A percentile compares a stretch with the other conserved stretches of the same genome.
phyloP scores from a whole-genome alignment of 139 green algal species.

The Limnomonas spitsbergensis region DNA sequence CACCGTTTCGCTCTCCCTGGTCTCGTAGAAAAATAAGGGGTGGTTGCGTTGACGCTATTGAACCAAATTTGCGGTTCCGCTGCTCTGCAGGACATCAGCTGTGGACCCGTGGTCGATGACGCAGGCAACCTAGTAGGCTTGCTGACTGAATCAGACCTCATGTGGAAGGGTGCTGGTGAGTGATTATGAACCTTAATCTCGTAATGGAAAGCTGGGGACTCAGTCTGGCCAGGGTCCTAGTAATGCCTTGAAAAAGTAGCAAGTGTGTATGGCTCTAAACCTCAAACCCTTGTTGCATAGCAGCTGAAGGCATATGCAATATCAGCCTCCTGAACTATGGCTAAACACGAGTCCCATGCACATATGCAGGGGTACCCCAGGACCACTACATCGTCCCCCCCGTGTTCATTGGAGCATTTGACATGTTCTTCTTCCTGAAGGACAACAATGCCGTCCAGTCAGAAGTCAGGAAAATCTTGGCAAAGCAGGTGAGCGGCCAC shows the following conservation, averaged over 20 bases:
- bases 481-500: conserved; percentile 24
- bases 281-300: too few species aligned
- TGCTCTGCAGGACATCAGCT: conserved; percentile 28
- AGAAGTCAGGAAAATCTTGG: conserved; percentile 37
- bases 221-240: too few species aligned
- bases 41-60: too few species aligned
- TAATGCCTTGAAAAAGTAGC: too few species aligned
- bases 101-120: conserved; percentile 35
- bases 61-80: too few species aligned
- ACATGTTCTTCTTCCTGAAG: conserved; percentile 16
- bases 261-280: not conserved
- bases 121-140: conserved; percentile 27
- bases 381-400: conserved; percentile 42
- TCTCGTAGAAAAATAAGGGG: too few species aligned
- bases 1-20: too few species aligned
- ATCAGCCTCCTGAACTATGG: too few species aligned
- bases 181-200: too few species aligned
- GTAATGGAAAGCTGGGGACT: too few species aligned
- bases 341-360: not conserved
- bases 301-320: too few species aligned
- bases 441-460: conserved; percentile 33
- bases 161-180: conserved; percentile 31
- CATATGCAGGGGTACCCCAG: conserved; percentile 24
- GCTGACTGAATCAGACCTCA: conserved; percentile 35
- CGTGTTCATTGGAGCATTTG: conserved; percentile 39